Conservation (phyloP, 441 rosid species). For the Pelargonium australe region DNA sequence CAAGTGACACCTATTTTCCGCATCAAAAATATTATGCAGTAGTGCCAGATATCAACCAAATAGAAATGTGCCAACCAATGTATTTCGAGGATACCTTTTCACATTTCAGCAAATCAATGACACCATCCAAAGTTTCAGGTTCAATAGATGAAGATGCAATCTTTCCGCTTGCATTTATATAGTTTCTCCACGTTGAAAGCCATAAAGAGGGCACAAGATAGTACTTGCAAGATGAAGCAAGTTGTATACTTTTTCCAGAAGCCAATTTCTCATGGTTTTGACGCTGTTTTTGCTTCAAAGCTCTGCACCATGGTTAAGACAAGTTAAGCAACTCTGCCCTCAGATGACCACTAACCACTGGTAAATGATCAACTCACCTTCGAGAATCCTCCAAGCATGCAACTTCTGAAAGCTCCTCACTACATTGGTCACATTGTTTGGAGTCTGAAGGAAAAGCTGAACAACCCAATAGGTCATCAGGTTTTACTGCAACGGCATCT, state of each 20-base stretch:
- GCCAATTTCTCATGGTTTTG: conserved; percentile 87
- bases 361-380: conserved; percentile 44
- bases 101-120: conserved; percentile 65
- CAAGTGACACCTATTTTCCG: background rate
- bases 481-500: conserved; percentile 62
- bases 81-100: conserved; percentile 52
- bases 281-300: conserved; percentile 68
- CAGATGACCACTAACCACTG: conserved; percentile 13
- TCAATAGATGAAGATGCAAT: conserved; percentile 48
- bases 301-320: conserved; percentile 46
- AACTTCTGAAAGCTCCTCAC: conserved; percentile 76
- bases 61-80: conserved; percentile 2
- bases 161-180: conserved; percentile 68
- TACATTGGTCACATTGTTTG: conserved; percentile 63
- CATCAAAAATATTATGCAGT: conserved; percentile 3
- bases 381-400: conserved; percentile 81
- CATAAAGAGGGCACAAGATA: conserved; percentile 79
- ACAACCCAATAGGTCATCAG: conserved; percentile 55
- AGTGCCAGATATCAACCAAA: conserved; percentile 12
- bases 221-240: conserved; percentile 51
- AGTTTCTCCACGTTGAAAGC: conserved; percentile 84
- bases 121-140: conserved; percentile 65
- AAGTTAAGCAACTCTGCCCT: conserved; percentile 29
- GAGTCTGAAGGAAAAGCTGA: conserved; percentile 55
- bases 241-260: conserved; percentile 51